phyloP scores from a whole-genome alignment of 306 rosid genomes.

The Prunus mume region DNA sequence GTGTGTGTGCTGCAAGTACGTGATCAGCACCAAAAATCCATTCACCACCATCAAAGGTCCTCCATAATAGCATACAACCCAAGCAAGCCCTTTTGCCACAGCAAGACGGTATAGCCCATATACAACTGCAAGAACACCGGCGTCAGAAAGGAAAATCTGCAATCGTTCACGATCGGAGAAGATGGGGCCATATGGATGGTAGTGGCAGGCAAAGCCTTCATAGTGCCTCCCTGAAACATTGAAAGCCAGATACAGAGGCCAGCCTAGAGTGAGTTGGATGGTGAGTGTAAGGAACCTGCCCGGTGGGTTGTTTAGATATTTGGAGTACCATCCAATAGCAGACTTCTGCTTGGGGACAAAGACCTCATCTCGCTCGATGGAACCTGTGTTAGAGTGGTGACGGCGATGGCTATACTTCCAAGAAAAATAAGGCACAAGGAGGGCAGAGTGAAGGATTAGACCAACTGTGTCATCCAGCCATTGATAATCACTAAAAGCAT shows the following conservation, averaged over 20 bases:
- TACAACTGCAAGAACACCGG: constrained; percentile 39
- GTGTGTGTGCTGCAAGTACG: constrained; percentile 94
- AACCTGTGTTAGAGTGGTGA: constrained; percentile 89
- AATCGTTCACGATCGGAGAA: constrained; percentile 64
- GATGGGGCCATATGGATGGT: constrained; percentile 74
- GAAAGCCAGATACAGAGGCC: constrained; percentile 78
- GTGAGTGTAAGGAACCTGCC: constrained; percentile 60
- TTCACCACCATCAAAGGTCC: constrained; percentile 77
- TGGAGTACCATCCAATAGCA: constrained; percentile 50
- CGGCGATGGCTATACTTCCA: constrained; percentile 99
- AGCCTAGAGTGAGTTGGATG: constrained; percentile 54
- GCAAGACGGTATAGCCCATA: constrained; percentile 59
- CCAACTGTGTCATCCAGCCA: constrained; percentile 96
- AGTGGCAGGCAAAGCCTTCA: constrained; percentile 73
- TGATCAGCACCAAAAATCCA: constrained; percentile 78
- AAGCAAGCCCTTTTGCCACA: constrained; percentile 64
- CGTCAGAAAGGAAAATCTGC: constrained; percentile 68
- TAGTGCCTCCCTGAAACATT: constrained; percentile 70
- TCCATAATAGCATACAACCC: constrained; percentile 78
- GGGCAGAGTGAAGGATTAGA: constrained; percentile 77
- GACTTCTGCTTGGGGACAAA: constrained; percentile 80
- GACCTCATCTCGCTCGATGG: constrained; percentile 88
- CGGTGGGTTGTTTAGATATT: constrained; percentile 76
- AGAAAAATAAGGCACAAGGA: constrained; percentile 90
- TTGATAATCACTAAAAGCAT: constrained; percentile 90